Percentiles rank a stretch among this genome's conserved stretches.
These are phyloP conservation scores for Solanum okadae DNA, from an alignment of 257 asterid species.

Conservation along the genomic window DNA sequence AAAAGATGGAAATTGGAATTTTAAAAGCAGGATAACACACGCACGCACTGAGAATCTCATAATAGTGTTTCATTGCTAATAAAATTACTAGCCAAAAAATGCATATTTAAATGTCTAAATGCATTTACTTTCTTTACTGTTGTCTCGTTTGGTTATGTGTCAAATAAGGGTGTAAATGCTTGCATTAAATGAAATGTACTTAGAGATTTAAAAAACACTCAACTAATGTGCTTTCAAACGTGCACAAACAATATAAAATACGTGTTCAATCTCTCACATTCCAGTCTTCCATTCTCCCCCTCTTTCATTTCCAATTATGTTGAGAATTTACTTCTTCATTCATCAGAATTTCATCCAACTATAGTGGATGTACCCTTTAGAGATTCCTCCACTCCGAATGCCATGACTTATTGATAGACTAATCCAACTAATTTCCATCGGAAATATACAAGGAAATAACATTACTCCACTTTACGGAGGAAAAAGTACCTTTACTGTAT, in stretches of 20 bases:
- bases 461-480: not conserved
- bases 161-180: not conserved
- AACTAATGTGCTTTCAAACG: not conserved
- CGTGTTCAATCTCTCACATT: not conserved
- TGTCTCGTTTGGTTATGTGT: not conserved
- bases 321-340: not conserved
- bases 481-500: slow-evolving; percentile 43
- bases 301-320: not conserved
- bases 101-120: not conserved
- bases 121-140: not conserved
- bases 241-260: not conserved
- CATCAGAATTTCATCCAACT: not conserved
- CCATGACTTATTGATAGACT: not conserved
- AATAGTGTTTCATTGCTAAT: not conserved
- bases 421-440: not conserved
- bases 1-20: not conserved
- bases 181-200: not conserved
- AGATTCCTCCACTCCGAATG: not conserved
- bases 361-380: not conserved
- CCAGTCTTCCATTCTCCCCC: not conserved
- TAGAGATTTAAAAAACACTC: not conserved
- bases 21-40: not conserved
- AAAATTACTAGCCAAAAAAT: not conserved
- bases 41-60: not conserved
- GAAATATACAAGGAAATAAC: not conserved